Evolutionary conservation across 2,329 filamentous ascomycete species (phyloP).

Genomic region (Eurotiales sp.): DNA sequence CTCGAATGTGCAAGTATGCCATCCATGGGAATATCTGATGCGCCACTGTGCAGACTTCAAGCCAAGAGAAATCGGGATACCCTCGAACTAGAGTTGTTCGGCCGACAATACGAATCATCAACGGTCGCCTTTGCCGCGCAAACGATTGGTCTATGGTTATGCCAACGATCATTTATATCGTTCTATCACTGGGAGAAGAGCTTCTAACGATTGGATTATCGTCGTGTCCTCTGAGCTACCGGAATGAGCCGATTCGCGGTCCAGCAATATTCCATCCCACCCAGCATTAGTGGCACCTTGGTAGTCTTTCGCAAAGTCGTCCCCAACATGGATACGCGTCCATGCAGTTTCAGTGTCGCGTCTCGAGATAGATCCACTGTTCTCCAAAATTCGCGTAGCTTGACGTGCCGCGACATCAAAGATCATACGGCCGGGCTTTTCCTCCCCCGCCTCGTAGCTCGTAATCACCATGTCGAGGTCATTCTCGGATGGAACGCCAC

Average conservation of each 20-base stretch:
- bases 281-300: conserved; percentile 34
- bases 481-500: conserved; percentile 10
- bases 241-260: conserved; percentile 19
- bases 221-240: background rate
- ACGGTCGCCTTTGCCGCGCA: too few relatives aligned
- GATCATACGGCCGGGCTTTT: conserved; percentile 40
- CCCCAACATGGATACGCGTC: conserved; percentile 42
- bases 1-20: too few relatives aligned
- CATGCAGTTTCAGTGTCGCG: conserved; percentile 17
- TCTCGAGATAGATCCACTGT: background rate
- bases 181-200: conserved; percentile 12
- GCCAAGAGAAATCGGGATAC: too few relatives aligned
- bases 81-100: too few relatives aligned
- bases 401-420: conserved; percentile 37
- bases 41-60: too few relatives aligned
- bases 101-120: too few relatives aligned
- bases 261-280: conserved; percentile 34
- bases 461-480: conserved; percentile 45
- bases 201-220: conserved; percentile 11
- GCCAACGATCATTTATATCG: too few relatives aligned
- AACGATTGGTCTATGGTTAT: too few relatives aligned
- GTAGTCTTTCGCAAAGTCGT: conserved; percentile 43
- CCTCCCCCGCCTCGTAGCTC: conserved; percentile 44
- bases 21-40: too few relatives aligned
- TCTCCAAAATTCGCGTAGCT: conserved; percentile 21